Conservation (phyloP, 1,139 yeast genomes). For the Magnusiomyces tetraspermus region DNA sequence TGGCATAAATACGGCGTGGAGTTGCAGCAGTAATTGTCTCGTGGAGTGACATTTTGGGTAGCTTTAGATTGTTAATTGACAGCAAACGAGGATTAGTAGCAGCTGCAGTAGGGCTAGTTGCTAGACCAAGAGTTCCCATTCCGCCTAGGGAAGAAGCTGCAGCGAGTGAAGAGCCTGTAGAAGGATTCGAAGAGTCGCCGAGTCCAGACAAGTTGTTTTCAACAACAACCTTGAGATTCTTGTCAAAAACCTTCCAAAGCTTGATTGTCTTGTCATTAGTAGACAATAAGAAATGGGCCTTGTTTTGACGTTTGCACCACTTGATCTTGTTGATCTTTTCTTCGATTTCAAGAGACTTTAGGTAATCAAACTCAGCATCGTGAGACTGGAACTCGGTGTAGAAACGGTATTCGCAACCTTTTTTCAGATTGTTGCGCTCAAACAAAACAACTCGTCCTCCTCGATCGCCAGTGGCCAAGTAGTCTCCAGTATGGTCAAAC, state of each 20-base stretch:
- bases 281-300: slow-evolving; percentile 77
- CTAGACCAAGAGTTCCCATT: not conserved
- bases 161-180: not conserved
- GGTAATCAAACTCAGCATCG: slow-evolving; percentile 93
- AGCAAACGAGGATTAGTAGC: slow-evolving; percentile 14
- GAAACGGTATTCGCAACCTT: slow-evolving; percentile 88
- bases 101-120: not conserved
- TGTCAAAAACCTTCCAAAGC: slow-evolving; percentile 92
- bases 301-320: slow-evolving; percentile 86
- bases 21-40: slow-evolving; percentile 93
- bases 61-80: slow-evolving; percentile 40
- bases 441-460: slow-evolving; percentile 97
- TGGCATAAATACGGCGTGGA: slow-evolving; percentile 83
- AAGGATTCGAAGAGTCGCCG: slow-evolving; percentile 20
- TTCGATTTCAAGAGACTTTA: slow-evolving; percentile 92
- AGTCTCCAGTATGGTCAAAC: slow-evolving; percentile 91
- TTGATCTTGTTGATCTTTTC: slow-evolving; percentile 96
- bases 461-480: slow-evolving; percentile 94
- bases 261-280: slow-evolving; percentile 97
- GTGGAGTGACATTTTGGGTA: slow-evolving; percentile 84
- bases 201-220: slow-evolving; percentile 69
- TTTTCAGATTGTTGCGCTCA: slow-evolving; percentile 74
- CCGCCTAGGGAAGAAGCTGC: slow-evolving; percentile 6
- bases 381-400: slow-evolving; percentile 97
- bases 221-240: slow-evolving; percentile 81